A percentile compares a stretch with the other conserved stretches of the same genome.
Conservation (phyloP, 768 basidiomycete species). For the Artomyces pyxidatus region DNA sequence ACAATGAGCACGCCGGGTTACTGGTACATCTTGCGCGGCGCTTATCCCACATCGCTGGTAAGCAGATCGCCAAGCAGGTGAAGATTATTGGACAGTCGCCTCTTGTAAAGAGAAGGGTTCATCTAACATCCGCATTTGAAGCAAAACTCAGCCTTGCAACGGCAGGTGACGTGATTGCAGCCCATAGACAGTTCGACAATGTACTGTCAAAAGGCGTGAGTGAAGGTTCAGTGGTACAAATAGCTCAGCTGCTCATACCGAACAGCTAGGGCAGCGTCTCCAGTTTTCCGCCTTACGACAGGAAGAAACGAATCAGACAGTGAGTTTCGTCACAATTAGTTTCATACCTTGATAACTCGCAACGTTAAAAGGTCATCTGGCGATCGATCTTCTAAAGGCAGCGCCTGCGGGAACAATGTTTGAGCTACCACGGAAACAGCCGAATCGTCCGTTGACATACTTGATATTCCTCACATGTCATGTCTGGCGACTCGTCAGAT, state of each 20-base stretch:
- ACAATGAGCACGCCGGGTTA: slow-evolving; percentile 27
- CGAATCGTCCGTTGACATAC: neutral
- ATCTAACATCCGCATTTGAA: slow-evolving; percentile 33
- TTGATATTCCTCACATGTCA: slow-evolving; percentile 27
- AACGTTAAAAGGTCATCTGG: slow-evolving; percentile 30
- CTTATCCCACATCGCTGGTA: slow-evolving; percentile 20
- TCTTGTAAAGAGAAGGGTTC: slow-evolving; percentile 9
- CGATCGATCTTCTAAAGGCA: slow-evolving; percentile 30
- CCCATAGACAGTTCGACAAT: slow-evolving; percentile 26
- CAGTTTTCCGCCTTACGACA: slow-evolving; percentile 27
- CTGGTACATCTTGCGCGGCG: slow-evolving; percentile 22
- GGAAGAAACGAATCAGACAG: too few species aligned
- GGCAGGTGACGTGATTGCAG: slow-evolving; percentile 35
- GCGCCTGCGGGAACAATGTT: slow-evolving; percentile 19
- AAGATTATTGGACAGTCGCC: too few species aligned
- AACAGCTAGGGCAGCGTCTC: slow-evolving; percentile 32
- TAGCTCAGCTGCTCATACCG: slow-evolving; percentile 12
- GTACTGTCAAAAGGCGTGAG: slow-evolving; percentile 9
- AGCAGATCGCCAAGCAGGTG: neutral
- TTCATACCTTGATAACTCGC: slow-evolving; percentile 25
- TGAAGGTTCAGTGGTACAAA: neutral
- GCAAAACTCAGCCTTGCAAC: slow-evolving; percentile 34
- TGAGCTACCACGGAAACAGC: neutral
- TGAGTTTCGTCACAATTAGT: too few species aligned
- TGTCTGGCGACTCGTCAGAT: slow-evolving; percentile 9